phyloP scores from a whole-genome alignment of 305 asterid genomes.

The Fraxinus sp. region DNA sequence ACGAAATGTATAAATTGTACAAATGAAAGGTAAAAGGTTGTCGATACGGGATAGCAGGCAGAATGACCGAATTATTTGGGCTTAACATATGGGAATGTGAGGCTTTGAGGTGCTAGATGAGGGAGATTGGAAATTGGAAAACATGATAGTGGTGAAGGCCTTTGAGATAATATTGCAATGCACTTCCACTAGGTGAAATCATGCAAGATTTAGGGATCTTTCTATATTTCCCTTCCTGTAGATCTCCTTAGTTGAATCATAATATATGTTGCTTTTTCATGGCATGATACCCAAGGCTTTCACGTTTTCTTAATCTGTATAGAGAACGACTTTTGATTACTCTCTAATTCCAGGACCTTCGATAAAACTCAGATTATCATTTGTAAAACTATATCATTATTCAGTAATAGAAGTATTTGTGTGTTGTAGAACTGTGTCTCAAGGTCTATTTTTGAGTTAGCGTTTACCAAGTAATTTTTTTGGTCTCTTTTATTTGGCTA shows the following conservation, averaged over 20 bases:
- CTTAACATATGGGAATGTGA: not conserved
- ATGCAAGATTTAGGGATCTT: not conserved
- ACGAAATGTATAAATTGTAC: too few species aligned
- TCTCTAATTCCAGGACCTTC: not conserved
- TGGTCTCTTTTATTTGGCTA: slow-evolving; percentile 8
- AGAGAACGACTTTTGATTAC: not conserved
- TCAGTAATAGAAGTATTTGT: not conserved
- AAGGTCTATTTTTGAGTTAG: not conserved
- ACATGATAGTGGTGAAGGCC: not conserved
- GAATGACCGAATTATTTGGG: too few species aligned
- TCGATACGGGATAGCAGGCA: too few species aligned
- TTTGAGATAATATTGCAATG: not conserved
- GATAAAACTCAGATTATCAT: not conserved
- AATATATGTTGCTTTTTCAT: not conserved
- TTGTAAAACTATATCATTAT: not conserved
- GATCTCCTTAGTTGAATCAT: not conserved
- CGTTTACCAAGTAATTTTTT: not conserved
- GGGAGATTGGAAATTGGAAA: not conserved
- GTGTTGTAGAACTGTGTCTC: not conserved
- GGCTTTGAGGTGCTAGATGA: not conserved
- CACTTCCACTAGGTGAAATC: not conserved
- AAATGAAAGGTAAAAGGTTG: too few species aligned
- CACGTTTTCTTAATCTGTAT: not conserved
- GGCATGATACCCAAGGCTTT: not conserved
- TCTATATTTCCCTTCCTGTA: not conserved